Base-by-base conservation (phyloP, 148 eudicot genomes). In the Fagopyrum tataricum region DNA sequence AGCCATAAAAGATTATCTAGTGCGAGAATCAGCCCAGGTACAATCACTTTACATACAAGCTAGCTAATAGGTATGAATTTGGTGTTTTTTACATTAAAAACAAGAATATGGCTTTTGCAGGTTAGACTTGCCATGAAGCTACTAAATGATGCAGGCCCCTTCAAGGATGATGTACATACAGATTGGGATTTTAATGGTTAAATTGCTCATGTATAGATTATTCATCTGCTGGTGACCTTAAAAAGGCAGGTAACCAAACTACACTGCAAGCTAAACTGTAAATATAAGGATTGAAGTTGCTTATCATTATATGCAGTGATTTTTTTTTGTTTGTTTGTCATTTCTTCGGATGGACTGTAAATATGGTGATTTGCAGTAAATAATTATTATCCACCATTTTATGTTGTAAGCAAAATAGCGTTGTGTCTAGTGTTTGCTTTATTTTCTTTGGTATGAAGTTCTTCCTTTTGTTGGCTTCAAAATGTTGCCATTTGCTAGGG, bases 11-110 rank as follows among this genome's bases (percentile, higher is more conserved):
- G 79, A 90, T 73, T 95, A 88, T 78, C 84, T 95, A 75, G 84
- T 46, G 43, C 96, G 94, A 78, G 99, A 95, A 87, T 76, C 87
- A 24, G 78, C 77, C 66, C 99, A 95, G 97, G 99, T 92, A 83
- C 66, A 21, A 21, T 53, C 20, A 6, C 2, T 0, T 53, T 53
- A 21, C 59, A 21, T 6, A n/a, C 23, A 53, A 53, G 59, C 24
- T 9, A 1, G 12, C 8, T 46, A 3, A 7, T 46, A 46, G 3
- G 49, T 46, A 13, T 46, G 49, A 10, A 11, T 46, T 10, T 46
- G 49, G 13, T 11, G 49, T 10, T 46, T 12, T 46, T 46, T 31
- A 3, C 2, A 31, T 55, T 21, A 8, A 55, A n/a, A 55, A 8
- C 11, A 24, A 55, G 61, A 20, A 55, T 6, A 18, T 55, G 43